Evolutionary conservation across 2,329 filamentous ascomycete genomes (phyloP).

Genomic region (Ascochyta koolunga): DNA sequence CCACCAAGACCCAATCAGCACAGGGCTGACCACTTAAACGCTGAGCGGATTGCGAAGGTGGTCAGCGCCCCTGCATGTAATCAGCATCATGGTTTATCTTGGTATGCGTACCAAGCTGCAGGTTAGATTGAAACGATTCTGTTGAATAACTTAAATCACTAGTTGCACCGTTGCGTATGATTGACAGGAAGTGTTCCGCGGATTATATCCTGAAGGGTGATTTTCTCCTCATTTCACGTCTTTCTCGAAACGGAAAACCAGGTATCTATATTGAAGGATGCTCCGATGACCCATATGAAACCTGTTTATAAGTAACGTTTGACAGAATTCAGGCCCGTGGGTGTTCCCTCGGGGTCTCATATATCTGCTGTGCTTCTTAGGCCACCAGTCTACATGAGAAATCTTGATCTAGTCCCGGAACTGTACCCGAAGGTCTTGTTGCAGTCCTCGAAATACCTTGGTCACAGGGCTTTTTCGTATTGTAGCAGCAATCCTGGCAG

Average conservation of each 20-base stretch:
- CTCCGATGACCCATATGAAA: neutral
- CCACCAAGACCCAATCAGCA: neutral
- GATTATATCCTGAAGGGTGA: neutral
- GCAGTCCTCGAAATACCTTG: neutral
- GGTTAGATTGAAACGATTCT: neutral
- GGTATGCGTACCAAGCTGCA: neutral
- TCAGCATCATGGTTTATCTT: slow-evolving; percentile 1
- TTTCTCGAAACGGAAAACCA: neutral
- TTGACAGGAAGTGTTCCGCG: too few species aligned
- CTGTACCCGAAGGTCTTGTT: neutral
- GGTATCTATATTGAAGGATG: neutral
- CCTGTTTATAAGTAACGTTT: neutral
- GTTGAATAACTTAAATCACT: neutral
- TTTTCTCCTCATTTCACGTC: neutral
- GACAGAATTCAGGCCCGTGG: neutral
- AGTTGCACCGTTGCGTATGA: too few species aligned
- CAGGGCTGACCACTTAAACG: slow-evolving; percentile 1
- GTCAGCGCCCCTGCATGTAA: slow-evolving; percentile 12
- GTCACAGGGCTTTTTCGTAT: too few species aligned
- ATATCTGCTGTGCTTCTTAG: neutral
- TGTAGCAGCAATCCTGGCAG: too few species aligned
- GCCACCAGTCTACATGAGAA: neutral
- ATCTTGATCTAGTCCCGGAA: neutral
- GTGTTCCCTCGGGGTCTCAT: neutral
- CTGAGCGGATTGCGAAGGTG: slow-evolving; percentile 1